Evolutionary conservation across 495 filamentous ascomycete species (phyloP).

Genomic region (Neurospora tetraspora): DNA sequence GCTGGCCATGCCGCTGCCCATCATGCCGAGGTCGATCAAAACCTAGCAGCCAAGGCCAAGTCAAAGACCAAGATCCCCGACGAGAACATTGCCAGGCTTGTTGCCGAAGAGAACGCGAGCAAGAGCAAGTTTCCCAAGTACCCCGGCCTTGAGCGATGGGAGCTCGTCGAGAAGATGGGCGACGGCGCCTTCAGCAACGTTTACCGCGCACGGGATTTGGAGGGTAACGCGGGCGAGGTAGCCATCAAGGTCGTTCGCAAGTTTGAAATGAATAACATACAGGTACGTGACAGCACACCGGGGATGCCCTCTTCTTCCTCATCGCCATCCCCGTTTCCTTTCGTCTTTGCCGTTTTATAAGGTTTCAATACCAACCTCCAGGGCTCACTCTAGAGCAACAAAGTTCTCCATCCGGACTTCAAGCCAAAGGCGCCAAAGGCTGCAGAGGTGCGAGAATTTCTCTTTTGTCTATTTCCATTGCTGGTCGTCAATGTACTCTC

Average conservation of each 20-base stretch:
- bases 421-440: slow-evolving; percentile 80
- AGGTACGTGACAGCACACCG: slow-evolving; percentile 57
- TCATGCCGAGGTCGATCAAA: slow-evolving; percentile 30
- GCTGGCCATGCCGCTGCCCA: slow-evolving; percentile 51
- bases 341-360: slow-evolving; percentile 10
- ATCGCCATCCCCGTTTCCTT: slow-evolving; percentile 12
- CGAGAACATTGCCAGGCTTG: slow-evolving; percentile 65
- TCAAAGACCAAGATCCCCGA: slow-evolving; percentile 47
- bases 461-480: slow-evolving; percentile 21
- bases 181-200: slow-evolving; percentile 99
- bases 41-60: slow-evolving; percentile 24
- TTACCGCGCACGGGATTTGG: slow-evolving; percentile 71
- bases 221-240: slow-evolving; percentile 62
- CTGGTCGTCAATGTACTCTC: slow-evolving; percentile 3
- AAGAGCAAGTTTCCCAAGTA: slow-evolving; percentile 83
- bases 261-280: slow-evolving; percentile 94
- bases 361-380: slow-evolving; percentile 33
- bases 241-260: slow-evolving; percentile 99
- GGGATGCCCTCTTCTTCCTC: slow-evolving; percentile 21
- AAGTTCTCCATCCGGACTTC: slow-evolving; percentile 87
- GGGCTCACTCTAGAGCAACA: slow-evolving; percentile 55
- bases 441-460: slow-evolving; percentile 81
- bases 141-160: slow-evolving; percentile 85
- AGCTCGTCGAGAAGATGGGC: slow-evolving; percentile 93
- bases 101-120: slow-evolving; percentile 81